Conservation (phyloP, 352 stramenopile species). For the Phytophthora pluvialis region DNA sequence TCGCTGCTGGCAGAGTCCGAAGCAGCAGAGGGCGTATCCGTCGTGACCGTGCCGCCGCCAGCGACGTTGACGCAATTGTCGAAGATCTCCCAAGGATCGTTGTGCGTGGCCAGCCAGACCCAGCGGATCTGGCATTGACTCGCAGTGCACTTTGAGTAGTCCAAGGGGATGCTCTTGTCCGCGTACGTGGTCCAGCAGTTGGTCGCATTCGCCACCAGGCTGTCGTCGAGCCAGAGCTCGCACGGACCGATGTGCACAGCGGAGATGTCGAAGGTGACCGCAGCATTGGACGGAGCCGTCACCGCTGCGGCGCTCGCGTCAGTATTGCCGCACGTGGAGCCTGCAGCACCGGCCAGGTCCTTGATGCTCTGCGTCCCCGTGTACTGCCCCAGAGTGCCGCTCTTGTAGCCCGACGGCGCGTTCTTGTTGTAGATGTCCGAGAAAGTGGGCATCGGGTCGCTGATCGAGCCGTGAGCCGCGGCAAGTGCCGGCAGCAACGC, state of each 20-base stretch:
- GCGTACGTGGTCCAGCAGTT: constrained; percentile 44
- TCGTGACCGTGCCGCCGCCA: constrained; percentile 10
- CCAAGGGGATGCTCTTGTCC: constrained; percentile 38
- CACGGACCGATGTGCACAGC: constrained; percentile 49
- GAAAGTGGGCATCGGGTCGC: constrained; percentile 24
- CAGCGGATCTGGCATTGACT: constrained; percentile 45
- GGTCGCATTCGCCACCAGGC: constrained; percentile 26
- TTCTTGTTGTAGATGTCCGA: constrained; percentile 44
- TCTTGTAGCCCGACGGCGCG: constrained; percentile 26
- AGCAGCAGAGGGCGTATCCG: constrained; percentile 1
- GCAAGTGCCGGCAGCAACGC: constrained; percentile 5
- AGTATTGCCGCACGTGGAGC: constrained; percentile 48
- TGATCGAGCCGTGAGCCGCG: constrained; percentile 34
- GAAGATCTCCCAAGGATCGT: constrained; percentile 51
- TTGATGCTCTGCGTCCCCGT: constrained; percentile 36
- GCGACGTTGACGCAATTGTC: constrained; percentile 47
- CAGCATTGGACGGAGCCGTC: constrained; percentile 27
- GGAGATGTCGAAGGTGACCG: constrained; percentile 39
- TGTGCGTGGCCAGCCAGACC: constrained; percentile 58
- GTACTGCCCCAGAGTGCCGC: constrained; percentile 39
- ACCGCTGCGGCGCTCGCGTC: constrained; percentile 33
- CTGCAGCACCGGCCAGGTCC: constrained; percentile 32
- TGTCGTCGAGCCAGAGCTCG: constrained; percentile 45
- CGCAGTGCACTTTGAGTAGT: constrained; percentile 43
- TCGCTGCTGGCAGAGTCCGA: constrained; percentile 1